Evolutionary conservation across 2,329 filamentous ascomycete species (phyloP), one percentile per base, ranked within the genome.

Genomic region (Graphiopsis chlorocephala): DNA sequence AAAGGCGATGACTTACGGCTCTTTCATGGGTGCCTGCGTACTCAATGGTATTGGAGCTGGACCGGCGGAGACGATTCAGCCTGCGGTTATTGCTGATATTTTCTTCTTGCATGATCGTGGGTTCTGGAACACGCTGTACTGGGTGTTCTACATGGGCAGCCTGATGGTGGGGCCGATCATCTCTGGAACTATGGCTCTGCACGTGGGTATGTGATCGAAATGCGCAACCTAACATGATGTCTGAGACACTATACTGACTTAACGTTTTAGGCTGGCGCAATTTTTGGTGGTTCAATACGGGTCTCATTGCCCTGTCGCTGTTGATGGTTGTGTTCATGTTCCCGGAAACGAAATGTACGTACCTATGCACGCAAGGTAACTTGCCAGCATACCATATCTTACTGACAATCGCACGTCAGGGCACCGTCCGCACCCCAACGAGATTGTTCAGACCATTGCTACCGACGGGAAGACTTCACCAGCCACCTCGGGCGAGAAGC

Each of bases 281-380:
- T 70, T 89, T 89, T 73, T 89, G 86, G 84, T 89, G 86, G 86
- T 78, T 89, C 67, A 88, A 88, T 67, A 83, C 85, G 2, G 87
- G 73, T 1, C 59, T 89, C 1, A 74, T 86, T 2, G 82, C 77
- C 1, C 70, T 84, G 3, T 81, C 81, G 0, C 75, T 84, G 25
- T 31, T 87, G 4, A 77, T 85, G 71, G 79, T 83, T 35, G 72
- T 88, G 29, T 85, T 88, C 71, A 78, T 85, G 70, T 88, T 88
- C 69, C 87, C 87, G 0, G 87, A 89, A 72, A 89, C 87, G 0
- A 84, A 84, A 67, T 89, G 82, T 61, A 29, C 1, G 59, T 53
- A 14, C 1, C 20, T 12, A 7, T 35, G 12, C 33, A 1, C 3
- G 4, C n/a, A 6, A 2, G 17, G 11, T 15, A 28, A 20, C 2